A percentile compares a stretch with the other conserved stretches of the same genome.
These are phyloP conservation scores for Physcia stellaris DNA, from an alignment of 495 filamentous ascomycete species.

Conservation along the genomic window DNA sequence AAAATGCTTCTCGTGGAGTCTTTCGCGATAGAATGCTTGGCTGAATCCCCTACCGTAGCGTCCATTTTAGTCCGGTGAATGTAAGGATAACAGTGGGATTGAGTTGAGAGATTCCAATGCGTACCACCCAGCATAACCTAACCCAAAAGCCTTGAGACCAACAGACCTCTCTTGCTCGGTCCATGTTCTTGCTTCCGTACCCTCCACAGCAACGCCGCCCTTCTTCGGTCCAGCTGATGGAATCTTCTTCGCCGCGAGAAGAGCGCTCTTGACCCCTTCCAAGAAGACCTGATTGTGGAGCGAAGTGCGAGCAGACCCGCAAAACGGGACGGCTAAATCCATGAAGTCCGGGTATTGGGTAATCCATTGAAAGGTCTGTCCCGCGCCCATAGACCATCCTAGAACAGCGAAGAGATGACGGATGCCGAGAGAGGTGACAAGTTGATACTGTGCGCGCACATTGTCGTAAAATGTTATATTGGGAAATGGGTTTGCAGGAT, in stretches of 20 bases:
- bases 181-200: constrained; percentile 35
- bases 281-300: constrained; percentile 62
- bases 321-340: constrained; percentile 53
- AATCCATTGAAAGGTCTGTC: constrained; percentile 57
- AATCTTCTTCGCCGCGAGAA: constrained; percentile 47
- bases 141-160: constrained; percentile 54
- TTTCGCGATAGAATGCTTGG: too few relatives aligned
- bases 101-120: constrained; percentile 49
- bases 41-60: too few relatives aligned
- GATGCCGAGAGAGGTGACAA: constrained; percentile 49
- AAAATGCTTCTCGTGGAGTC: too few relatives aligned
- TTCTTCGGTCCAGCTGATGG: constrained; percentile 34
- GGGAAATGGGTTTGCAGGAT: constrained; percentile 39
- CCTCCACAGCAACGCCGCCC: constrained; percentile 21
- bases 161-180: constrained; percentile 38
- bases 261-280: constrained; percentile 53
- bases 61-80: too few relatives aligned
- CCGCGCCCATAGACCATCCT: constrained; percentile 61
- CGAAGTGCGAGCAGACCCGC: constrained; percentile 51
- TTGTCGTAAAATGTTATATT: constrained; percentile 54
- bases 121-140: constrained; percentile 62
- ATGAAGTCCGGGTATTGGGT: constrained; percentile 59
- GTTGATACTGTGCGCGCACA: constrained; percentile 49
- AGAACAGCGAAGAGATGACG: constrained; percentile 47
- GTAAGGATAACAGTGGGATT: too few relatives aligned